A percentile compares a stretch with the other conserved stretches of the same genome.
Evolutionary conservation across 371 early-diverging fungal genomes (phyloP).

Genomic region (Syncephalis fuscata): DNA sequence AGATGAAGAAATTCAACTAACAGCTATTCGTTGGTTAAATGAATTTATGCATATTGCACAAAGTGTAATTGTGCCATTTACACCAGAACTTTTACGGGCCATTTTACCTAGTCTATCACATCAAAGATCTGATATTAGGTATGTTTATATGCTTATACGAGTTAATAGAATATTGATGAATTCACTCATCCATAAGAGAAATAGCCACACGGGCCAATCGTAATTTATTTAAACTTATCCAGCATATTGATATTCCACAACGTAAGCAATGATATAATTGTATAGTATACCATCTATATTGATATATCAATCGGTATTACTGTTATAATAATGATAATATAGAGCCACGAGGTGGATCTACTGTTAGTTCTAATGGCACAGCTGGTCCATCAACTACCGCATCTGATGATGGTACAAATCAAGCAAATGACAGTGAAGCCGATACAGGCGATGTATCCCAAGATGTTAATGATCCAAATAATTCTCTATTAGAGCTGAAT

Average conservation of each 20-base stretch:
- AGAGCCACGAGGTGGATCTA: too few relatives aligned
- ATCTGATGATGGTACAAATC: constrained; percentile 1
- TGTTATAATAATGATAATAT: too few relatives aligned
- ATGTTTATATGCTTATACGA: background rate
- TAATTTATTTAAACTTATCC: constrained; percentile 49
- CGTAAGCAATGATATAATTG: too few relatives aligned
- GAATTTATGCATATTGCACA: constrained; percentile 66
- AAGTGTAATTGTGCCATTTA: constrained; percentile 53
- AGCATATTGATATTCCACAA: constrained; percentile 16
- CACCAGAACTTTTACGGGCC: constrained; percentile 54
- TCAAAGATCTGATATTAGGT: background rate
- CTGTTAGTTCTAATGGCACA: too few relatives aligned
- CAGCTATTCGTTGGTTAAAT: constrained; percentile 73
- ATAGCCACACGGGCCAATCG: constrained; percentile 60
- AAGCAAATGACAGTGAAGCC: background rate
- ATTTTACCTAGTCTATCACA: constrained; percentile 75
- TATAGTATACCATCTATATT: too few relatives aligned
- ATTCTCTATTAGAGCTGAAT: background rate
- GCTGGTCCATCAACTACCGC: constrained; percentile 9
- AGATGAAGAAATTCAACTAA: constrained; percentile 77
- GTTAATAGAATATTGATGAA: background rate
- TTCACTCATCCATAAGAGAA: constrained; percentile 23
- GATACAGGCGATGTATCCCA: constrained; percentile 1
- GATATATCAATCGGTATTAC: too few relatives aligned
- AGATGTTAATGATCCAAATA: background rate